These are phyloP conservation scores for Chlorella sorokiniana DNA, from an alignment of 139 green algal genomes.

Conservation along the genomic window DNA sequence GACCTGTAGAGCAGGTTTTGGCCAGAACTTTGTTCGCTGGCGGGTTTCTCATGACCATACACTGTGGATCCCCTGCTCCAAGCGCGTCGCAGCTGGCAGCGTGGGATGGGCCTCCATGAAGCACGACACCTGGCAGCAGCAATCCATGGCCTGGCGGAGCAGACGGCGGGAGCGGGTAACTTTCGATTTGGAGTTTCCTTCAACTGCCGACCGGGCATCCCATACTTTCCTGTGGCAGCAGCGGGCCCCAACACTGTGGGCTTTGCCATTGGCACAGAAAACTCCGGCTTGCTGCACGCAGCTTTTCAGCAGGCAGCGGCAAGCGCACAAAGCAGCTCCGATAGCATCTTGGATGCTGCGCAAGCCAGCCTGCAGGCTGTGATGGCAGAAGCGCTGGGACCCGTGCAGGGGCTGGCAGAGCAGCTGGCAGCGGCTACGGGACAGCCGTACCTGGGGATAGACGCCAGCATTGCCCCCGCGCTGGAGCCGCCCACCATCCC, in stretches of 20 bases:
- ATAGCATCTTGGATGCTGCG: not conserved
- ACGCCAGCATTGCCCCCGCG: slow-evolving; percentile 52
- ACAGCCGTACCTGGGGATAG: slow-evolving; percentile 50
- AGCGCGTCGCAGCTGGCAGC: not conserved
- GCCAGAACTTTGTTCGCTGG: no score
- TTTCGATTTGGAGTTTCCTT: slow-evolving; percentile 50
- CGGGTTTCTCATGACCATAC: no score
- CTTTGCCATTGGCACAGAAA: slow-evolving; percentile 57
- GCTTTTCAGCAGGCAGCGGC: slow-evolving; percentile 34
- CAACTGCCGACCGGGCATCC: slow-evolving; percentile 42
- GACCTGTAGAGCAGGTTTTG: no score
- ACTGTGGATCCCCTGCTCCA: no score
- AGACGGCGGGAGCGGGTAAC: slow-evolving; percentile 21
- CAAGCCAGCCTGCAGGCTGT: not conserved
- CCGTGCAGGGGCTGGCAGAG: slow-evolving; percentile 10
- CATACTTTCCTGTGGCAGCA: slow-evolving; percentile 55
- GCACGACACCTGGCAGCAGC: not conserved
- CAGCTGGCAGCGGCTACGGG: slow-evolving; percentile 8
- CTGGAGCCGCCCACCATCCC: slow-evolving; percentile 40
- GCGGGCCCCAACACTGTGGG: not conserved
- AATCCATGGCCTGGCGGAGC: slow-evolving; percentile 19
- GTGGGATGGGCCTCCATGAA: slow-evolving; percentile 16
- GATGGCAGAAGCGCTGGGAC: slow-evolving; percentile 5
- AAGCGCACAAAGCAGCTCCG: not conserved
- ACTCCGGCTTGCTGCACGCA: slow-evolving; percentile 37